Percentiles rank a stretch among this genome's conserved stretches.
These are phyloP conservation scores for Metahyphopichia silvanorum DNA, from an alignment of 805 yeast genomes.

Conservation along the genomic window DNA sequence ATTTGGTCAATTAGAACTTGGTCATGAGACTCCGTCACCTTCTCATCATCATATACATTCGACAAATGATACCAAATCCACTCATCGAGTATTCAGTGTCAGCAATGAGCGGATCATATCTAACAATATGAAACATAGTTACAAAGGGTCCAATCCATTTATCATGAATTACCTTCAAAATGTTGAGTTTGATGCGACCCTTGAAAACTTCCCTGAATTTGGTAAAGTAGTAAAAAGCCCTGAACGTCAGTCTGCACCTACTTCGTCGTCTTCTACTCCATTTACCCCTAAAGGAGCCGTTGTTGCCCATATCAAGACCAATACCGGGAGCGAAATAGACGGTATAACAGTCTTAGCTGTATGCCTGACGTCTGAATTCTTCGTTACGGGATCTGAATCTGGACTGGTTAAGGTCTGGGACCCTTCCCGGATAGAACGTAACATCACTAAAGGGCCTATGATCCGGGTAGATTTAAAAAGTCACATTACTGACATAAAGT, in stretches of 20 bases:
- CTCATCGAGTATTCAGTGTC: slow-evolving; percentile 35
- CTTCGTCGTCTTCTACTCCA: background rate
- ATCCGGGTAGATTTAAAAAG: slow-evolving; percentile 47
- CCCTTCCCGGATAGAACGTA: slow-evolving; percentile 56
- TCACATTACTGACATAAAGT: slow-evolving; percentile 46
- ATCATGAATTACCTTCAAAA: slow-evolving; percentile 54
- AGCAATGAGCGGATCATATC: slow-evolving; percentile 28
- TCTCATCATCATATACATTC: slow-evolving; percentile 13
- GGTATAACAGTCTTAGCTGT: slow-evolving; percentile 54
- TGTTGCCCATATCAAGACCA: slow-evolving; percentile 65
- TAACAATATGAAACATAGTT: slow-evolving; percentile 49
- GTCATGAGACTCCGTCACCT: slow-evolving; percentile 13
- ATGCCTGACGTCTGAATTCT: slow-evolving; percentile 60
- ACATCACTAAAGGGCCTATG: slow-evolving; percentile 48
- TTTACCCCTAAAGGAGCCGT: slow-evolving; percentile 47
- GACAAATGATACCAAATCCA: slow-evolving; percentile 24
- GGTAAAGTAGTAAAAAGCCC: slow-evolving; percentile 35
- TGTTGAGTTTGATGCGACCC: slow-evolving; percentile 52
- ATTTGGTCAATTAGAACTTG: slow-evolving; percentile 42
- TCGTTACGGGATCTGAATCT: slow-evolving; percentile 74
- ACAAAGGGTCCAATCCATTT: slow-evolving; percentile 64
- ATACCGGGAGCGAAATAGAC: slow-evolving; percentile 40
- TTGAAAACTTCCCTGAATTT: slow-evolving; percentile 66
- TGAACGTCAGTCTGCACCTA: background rate
- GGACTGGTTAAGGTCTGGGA: slow-evolving; percentile 84